Conservation (phyloP, 257 asterid genomes). For the Rubia yunnanensis region DNA sequence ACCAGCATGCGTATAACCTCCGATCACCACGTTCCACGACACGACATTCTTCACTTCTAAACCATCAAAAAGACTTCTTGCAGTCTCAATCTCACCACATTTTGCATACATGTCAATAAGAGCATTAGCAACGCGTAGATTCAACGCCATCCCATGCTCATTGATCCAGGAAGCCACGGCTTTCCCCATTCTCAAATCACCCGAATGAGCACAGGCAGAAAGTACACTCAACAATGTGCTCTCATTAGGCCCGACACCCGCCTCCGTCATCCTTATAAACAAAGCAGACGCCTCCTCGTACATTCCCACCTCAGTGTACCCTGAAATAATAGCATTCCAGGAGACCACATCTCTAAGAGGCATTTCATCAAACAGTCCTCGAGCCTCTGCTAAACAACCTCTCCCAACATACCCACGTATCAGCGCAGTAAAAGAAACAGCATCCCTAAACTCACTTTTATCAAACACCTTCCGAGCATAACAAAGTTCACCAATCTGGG, state of each 20-base stretch:
- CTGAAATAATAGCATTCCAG: slow-evolving; percentile 27
- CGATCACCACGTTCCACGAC: no score
- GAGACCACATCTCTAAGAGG: slow-evolving; percentile 30
- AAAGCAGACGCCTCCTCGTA: slow-evolving; percentile 22
- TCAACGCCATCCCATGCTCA: slow-evolving; percentile 15
- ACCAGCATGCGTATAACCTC: no score
- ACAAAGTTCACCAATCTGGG: slow-evolving; percentile 21
- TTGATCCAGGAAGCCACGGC: slow-evolving; percentile 22
- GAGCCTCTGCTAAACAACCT: slow-evolving; percentile 22
- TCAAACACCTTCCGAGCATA: slow-evolving; percentile 26
- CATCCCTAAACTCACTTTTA: slow-evolving; percentile 25
- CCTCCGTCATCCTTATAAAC: slow-evolving; percentile 21
- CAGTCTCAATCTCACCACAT: slow-evolving; percentile 38
- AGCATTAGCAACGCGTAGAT: slow-evolving; percentile 20
- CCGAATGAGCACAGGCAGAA: slow-evolving; percentile 26
- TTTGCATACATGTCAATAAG: slow-evolving; percentile 87
- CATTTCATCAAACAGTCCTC: slow-evolving; percentile 25
- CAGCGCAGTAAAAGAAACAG: slow-evolving; percentile 28
- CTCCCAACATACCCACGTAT: slow-evolving; percentile 15
- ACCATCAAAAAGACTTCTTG: slow-evolving; percentile 17
- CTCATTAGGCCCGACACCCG: slow-evolving; percentile 19
- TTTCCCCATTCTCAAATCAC: slow-evolving; percentile 19
- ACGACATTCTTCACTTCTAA: no score
- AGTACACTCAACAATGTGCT: slow-evolving; percentile 28
- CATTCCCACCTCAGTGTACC: slow-evolving; percentile 19